Base-by-base conservation (phyloP, 306 rosid genomes). In the Sophora flavescens region DNA sequence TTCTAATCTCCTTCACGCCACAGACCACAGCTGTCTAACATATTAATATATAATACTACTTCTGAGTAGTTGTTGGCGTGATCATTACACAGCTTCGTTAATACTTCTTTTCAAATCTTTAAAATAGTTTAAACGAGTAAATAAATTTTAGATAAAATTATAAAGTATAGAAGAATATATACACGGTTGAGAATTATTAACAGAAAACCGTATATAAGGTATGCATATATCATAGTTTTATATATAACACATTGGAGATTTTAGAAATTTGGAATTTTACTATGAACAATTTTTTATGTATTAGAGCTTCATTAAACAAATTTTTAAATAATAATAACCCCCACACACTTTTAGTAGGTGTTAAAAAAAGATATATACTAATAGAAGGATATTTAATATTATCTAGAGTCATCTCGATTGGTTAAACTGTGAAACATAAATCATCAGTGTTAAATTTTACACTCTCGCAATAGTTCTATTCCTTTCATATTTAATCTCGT, bases 11-110 rank as follows among this genome's bases (percentile, higher is more conserved):
- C 36, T 59, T 62, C 59, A 10, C 10, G 14, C 17, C 51, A 7
- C 50, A 38, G 47, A 13, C 48, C 60, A 63, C 75, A 71, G 74
- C 74, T 64, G 51, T 56, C 44, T 12, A 63, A 39, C 44, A 39
- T 39, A 7, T 42, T 42, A 9, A n/a, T n/a, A n/a, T n/a, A 14
- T 48, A 48, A 48, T 48, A 39, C 53, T 22, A 22, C 1, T 47
- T 47, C 15, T 13, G 12, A 14, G 13, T 47, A 13, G 13, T 47
- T 12, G 52, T 47, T 47, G 52, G 52, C 15, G 52, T 47, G n/a
- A n/a, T n/a, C 12, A 47, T 2, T 47, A 47, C 15, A 45, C 51
- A 12, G n/a, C n/a, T 45, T 0, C 1, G 51, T 45, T 10, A 3
- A 45, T 44, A 44, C 3, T 44, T 8, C 48, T 44, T 3, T 9